Evolutionary conservation across 129 eudicot genomes (phyloP), one percentile per base, ranked within the genome.

Genomic region (Deinandra increscens): DNA sequence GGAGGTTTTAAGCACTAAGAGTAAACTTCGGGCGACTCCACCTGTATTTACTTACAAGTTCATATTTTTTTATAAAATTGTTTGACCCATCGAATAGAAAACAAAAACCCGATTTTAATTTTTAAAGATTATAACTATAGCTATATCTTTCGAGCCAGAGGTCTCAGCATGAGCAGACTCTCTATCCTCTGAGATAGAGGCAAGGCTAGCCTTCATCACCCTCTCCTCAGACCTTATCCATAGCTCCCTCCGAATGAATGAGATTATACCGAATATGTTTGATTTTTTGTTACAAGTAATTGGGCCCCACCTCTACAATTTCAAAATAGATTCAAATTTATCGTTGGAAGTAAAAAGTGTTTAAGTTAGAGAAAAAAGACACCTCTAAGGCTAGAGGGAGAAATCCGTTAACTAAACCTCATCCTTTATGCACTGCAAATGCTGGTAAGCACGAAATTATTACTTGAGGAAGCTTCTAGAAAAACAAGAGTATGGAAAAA

Each of bases 371-470:
- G n/a, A 53, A 37, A 45, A 45, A 53, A 13, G 65, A n/a, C 78
- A 93, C 99, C 90, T 89, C 85, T 51, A 85, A 80, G 78, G 89
- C 92, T 31, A 64, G 86, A 15, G 95, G 82, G n/a, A n/a, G n/a
- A n/a, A 93, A 89, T 29, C 95, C 99, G 77, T 82, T 93, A 36
- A 87, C 75, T 64, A 93, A 76, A 36, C 95, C 95, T 75, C 79
- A 87, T 34, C 84, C 84, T 76, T 93, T 78, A 61, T 93, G 89
- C 19, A 81, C 87, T 51, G 96, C 98, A 73, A 86, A 91, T 64
- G 73, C 99, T 15, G 99, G 12, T 4, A 58, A 68, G 58, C 20
- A 26, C 7, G 0, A 50, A 73, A 36, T 36, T 2, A n/a, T 6
- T 15, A 46, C 12, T 59, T 42, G 34, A 33, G 38, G 42, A 58